Conservation (phyloP, 2,329 filamentous ascomycete species). For the Alternaria arborescens region DNA sequence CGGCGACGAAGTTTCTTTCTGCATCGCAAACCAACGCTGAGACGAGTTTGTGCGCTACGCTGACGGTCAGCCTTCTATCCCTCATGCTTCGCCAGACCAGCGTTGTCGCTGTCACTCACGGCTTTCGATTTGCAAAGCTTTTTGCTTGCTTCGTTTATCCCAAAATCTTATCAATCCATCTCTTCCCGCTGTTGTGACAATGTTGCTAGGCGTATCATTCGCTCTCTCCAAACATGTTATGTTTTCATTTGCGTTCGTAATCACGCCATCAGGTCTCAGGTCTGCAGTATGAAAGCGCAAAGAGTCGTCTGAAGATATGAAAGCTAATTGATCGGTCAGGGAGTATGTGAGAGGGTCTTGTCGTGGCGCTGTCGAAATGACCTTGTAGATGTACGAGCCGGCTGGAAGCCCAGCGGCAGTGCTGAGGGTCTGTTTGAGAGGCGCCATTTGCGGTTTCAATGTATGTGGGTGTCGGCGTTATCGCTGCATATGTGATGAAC, state of each 20-base stretch:
- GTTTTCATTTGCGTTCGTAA: conserved; percentile 66
- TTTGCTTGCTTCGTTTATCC: conserved; percentile 68
- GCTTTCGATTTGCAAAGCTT: conserved; percentile 49
- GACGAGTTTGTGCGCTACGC: conserved; percentile 61
- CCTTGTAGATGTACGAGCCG: conserved; percentile 52
- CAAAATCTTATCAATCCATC: conserved; percentile 73
- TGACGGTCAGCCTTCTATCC: conserved; percentile 30
- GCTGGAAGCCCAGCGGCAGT: conserved; percentile 41
- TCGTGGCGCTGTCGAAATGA: conserved; percentile 45
- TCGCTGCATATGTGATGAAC: neutral
- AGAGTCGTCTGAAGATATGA: conserved; percentile 75
- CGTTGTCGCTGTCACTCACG: conserved; percentile 31
- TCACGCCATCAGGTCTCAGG: conserved; percentile 58
- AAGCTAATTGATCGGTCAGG: conserved; percentile 58
- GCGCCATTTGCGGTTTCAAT: conserved; percentile 24
- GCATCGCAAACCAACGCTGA: conserved; percentile 70
- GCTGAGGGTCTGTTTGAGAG: conserved; percentile 25
- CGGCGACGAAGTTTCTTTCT: conserved; percentile 68
- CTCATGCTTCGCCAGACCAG: neutral
- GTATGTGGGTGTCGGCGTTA: neutral
- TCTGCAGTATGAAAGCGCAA: conserved; percentile 70
- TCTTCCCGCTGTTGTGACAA: conserved; percentile 75
- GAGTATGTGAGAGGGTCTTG: conserved; percentile 43
- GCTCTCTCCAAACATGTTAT: conserved; percentile 69
- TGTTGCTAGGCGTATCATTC: conserved; percentile 58